phyloP scores from a whole-genome alignment of 1,284 basidiomycete genomes.

The Ceratobasidium sp. region DNA sequence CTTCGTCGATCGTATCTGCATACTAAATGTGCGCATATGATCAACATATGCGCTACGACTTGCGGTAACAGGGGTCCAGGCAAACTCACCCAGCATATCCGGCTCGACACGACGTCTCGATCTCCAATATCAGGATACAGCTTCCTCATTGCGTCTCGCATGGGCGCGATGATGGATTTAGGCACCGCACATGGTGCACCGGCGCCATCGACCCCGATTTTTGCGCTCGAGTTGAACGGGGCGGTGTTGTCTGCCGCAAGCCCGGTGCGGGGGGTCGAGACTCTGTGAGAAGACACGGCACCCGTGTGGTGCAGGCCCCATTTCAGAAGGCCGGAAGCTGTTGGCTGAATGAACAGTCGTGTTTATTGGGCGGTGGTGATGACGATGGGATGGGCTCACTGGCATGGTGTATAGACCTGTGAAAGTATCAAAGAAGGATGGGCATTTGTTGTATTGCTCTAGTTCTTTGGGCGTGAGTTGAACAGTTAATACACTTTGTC shows the following conservation, averaged over 20 bases:
- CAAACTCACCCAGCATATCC: conserved; percentile 80
- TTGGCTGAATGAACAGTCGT: conserved; percentile 64
- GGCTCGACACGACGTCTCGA: conserved; percentile 72
- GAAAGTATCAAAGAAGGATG: conserved; percentile 77
- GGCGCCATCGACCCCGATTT: conserved; percentile 47
- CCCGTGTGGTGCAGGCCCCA: conserved; percentile 58
- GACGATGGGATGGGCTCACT: conserved; percentile 58
- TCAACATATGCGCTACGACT: conserved; percentile 52
- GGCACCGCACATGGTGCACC: conserved; percentile 63
- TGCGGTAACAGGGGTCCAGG: background rate
- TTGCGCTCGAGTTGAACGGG: conserved; percentile 30
- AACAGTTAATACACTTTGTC: conserved; percentile 81
- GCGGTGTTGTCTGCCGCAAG: conserved; percentile 42
- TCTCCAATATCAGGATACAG: conserved; percentile 78
- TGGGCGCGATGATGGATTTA: conserved; percentile 59
- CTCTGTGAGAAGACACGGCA: conserved; percentile 20
- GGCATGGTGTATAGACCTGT: conserved; percentile 82
- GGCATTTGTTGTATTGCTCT: conserved; percentile 67
- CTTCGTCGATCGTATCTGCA: conserved; percentile 74
- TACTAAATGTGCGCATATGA: conserved; percentile 61
- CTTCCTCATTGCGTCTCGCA: conserved; percentile 65
- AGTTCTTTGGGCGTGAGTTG: conserved; percentile 78
- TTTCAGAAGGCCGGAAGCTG: conserved; percentile 74
- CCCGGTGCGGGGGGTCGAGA: conserved; percentile 37
- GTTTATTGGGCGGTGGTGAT: background rate